Conservation (phyloP, 1,284 basidiomycete genomes). For the Rhodotorula sp. region DNA sequence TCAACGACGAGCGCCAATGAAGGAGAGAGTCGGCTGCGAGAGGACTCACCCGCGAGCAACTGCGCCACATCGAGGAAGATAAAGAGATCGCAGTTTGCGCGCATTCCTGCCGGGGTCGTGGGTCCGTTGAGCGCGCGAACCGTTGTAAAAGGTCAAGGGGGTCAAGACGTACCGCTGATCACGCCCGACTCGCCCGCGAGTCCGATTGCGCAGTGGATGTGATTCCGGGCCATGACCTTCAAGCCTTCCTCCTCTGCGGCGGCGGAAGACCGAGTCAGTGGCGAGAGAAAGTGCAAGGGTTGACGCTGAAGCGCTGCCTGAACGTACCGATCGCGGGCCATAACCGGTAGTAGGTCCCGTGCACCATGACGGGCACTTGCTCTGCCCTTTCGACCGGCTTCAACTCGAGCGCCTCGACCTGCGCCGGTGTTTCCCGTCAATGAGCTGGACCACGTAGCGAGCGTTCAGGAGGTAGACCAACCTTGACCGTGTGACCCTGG, state of each 20-base stretch:
- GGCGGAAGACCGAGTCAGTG: not conserved
- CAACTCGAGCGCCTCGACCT: slow-evolving; percentile 68
- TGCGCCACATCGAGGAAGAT: slow-evolving; percentile 71
- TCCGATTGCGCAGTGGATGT: slow-evolving; percentile 79
- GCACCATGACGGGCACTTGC: slow-evolving; percentile 72
- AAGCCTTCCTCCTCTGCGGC: slow-evolving; percentile 63
- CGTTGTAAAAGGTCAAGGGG: not conserved
- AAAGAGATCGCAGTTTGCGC: slow-evolving; percentile 65
- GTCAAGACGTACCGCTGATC: slow-evolving; percentile 62
- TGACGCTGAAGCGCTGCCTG: no score
- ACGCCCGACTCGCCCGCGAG: slow-evolving; percentile 59
- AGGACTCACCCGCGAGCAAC: slow-evolving; percentile 56
- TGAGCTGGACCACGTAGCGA: not conserved
- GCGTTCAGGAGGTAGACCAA: slow-evolving; percentile 44
- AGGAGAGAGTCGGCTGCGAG: rapidly evolving
- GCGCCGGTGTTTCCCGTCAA: not conserved
- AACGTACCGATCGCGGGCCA: slow-evolving; percentile 68
- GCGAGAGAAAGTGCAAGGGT: no score
- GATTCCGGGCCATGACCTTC: slow-evolving; percentile 79
- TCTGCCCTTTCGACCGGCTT: slow-evolving; percentile 60
- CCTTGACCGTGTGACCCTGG: slow-evolving; percentile 87
- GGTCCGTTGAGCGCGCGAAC: not conserved
- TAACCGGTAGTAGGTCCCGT: slow-evolving; percentile 66
- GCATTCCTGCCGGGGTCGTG: slow-evolving; percentile 63
- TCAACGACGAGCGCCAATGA: not conserved